Percentiles rank a stretch among this genome's conserved stretches.
Evolutionary conservation across 2,329 filamentous ascomycete genomes (phyloP).

Genomic region (Aspergillus candidus): DNA sequence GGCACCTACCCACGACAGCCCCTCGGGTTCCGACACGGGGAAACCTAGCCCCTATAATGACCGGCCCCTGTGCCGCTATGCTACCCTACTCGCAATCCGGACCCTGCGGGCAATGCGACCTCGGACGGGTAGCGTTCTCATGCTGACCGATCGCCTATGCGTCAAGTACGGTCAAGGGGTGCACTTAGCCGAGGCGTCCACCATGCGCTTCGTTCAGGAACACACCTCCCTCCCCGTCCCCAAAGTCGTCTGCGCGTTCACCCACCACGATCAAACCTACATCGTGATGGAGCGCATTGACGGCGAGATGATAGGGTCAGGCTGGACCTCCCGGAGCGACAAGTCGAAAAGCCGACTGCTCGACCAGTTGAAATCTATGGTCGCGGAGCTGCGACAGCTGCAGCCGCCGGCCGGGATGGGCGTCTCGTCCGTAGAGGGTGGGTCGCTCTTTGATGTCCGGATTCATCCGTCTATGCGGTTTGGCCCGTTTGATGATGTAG

Average conservation of each 20-base stretch:
- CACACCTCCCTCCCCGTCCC: conserved; percentile 37
- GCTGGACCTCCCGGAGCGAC: conserved; percentile 26
- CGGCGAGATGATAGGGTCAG: conserved; percentile 28
- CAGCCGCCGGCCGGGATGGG: conserved; percentile 18
- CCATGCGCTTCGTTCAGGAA: conserved; percentile 31
- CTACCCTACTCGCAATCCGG: conserved; percentile 18
- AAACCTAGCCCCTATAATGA: conserved; percentile 5
- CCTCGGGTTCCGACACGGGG: too few species aligned
- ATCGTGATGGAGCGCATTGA: conserved; percentile 38
- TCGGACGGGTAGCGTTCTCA: conserved; percentile 21
- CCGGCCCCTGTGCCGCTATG: conserved; percentile 11
- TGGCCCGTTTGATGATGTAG: conserved; percentile 26
- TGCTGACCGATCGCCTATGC: conserved; percentile 24
- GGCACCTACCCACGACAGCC: too few species aligned
- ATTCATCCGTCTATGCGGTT: conserved; percentile 21
- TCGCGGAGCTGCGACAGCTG: conserved; percentile 28
- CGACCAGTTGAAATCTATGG: conserved; percentile 22
- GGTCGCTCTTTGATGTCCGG: conserved; percentile 29
- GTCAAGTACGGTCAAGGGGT: conserved; percentile 27
- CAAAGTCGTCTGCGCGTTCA: conserved; percentile 34
- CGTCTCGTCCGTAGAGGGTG: conserved; percentile 28
- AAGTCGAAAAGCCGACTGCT: conserved; percentile 33
- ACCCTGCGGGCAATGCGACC: conserved; percentile 16
- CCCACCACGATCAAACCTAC: conserved; percentile 24
- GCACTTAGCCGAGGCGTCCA: conserved; percentile 28